Conservation (phyloP, 345 rosid genomes). For the Heritiera littoralis region DNA sequence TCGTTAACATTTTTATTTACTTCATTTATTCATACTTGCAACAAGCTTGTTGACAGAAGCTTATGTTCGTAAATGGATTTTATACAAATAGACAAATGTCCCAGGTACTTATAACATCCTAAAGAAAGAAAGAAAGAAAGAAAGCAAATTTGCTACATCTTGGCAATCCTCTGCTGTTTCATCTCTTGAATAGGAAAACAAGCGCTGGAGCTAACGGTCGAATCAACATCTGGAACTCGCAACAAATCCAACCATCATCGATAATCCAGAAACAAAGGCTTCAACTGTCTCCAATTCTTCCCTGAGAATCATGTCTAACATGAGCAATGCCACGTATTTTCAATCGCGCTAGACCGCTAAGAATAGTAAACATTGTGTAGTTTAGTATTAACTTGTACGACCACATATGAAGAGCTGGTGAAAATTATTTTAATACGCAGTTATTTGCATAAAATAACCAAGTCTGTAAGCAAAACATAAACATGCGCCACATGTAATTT, state of each 20-base stretch:
- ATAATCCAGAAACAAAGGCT: constrained; percentile 51
- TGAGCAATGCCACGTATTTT: neutral
- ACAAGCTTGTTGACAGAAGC: too few species aligned
- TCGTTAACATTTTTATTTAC: too few species aligned
- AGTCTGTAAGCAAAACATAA: too few species aligned
- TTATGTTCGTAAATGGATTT: too few species aligned
- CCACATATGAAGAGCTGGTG: neutral
- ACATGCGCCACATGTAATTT: too few species aligned
- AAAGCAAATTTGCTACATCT: neutral
- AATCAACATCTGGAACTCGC: constrained; percentile 78
- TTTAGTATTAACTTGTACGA: neutral
- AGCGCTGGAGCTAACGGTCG: constrained; percentile 77
- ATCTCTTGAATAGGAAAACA: constrained; percentile 68
- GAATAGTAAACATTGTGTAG: neutral
- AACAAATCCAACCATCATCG: constrained; percentile 58
- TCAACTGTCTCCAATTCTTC: constrained; percentile 68
- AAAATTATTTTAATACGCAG: neutral
- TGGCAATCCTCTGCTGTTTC: neutral
- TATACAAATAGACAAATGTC: too few species aligned
- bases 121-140: neutral
- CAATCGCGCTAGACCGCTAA: neutral
- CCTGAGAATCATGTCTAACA: constrained; percentile 29
- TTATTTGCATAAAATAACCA: too few species aligned
- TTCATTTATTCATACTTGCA: too few species aligned
- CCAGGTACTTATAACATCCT: too few species aligned